phyloP scores from a whole-genome alignment of 2,329 filamentous ascomycete species.

The Cercospora berteroae region DNA sequence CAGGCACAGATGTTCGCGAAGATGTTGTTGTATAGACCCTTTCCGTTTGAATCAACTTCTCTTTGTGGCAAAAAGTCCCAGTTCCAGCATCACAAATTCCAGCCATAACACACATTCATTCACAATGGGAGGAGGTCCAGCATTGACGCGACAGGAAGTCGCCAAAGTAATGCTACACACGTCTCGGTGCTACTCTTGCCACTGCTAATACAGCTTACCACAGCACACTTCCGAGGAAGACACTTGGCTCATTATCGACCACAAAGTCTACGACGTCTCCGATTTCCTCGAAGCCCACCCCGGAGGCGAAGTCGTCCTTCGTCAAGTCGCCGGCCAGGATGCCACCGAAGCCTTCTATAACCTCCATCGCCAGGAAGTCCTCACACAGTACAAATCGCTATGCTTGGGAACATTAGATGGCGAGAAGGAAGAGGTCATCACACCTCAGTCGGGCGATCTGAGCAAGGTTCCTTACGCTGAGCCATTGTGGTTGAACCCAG shows the following conservation, averaged over 20 bases:
- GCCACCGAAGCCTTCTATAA: constrained; percentile 86
- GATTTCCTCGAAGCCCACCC: constrained; percentile 85
- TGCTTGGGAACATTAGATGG: constrained; percentile 72
- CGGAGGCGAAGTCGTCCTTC: constrained; percentile 74
- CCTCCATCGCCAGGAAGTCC: constrained; percentile 85
- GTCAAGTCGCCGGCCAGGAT: constrained; percentile 77
- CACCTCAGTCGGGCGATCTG: constrained; percentile 67
- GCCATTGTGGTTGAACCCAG: constrained; percentile 74
- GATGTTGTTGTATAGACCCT: neutral
- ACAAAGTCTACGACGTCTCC: constrained; percentile 80
- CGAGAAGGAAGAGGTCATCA: constrained; percentile 72
- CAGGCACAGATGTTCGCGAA: neutral
- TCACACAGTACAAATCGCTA: constrained; percentile 72
- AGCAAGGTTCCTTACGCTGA: constrained; percentile 80
- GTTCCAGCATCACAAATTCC: neutral
- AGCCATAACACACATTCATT: neutral
- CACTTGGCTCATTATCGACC: constrained; percentile 81
- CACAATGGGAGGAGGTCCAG: constrained; percentile 13
- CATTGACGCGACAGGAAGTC: constrained; percentile 33
- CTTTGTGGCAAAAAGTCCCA: neutral
- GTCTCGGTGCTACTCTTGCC: neutral
- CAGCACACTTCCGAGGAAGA: constrained; percentile 72
- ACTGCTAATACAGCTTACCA: neutral
- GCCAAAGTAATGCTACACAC: constrained; percentile 23
- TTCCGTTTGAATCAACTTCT: neutral